Conservation (phyloP, 108 stramenopile species). For the Pseudonitzschia multistriata region DNA sequence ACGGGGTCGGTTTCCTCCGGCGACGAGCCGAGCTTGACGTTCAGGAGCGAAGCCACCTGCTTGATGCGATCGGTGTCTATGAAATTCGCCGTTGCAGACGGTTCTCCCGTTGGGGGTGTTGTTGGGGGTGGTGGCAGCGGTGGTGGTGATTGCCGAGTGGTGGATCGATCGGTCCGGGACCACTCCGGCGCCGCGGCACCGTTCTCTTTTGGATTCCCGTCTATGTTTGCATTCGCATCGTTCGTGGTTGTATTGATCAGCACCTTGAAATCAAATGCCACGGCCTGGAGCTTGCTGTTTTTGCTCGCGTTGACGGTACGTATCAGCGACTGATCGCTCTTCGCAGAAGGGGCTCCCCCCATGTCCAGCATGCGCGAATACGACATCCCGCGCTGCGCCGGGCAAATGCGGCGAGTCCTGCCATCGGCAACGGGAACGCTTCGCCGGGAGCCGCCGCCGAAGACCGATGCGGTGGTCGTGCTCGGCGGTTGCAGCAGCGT, state of each 20-base stretch:
- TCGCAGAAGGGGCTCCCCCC: conserved; percentile 59
- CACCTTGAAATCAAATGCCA: conserved; percentile 80
- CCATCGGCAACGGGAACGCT: no score
- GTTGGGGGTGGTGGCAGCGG: not conserved
- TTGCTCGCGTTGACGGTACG: conserved; percentile 63
- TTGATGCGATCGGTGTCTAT: conserved; percentile 34
- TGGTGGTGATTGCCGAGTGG: not conserved
- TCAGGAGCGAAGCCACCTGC: conserved; percentile 57
- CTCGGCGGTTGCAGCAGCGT: not conserved
- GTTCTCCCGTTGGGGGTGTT: not conserved
- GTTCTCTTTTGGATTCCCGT: conserved; percentile 11
- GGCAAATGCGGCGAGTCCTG: not conserved
- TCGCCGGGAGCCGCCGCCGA: no score
- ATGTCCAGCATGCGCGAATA: conserved; percentile 69
- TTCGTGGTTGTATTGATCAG: conserved; percentile 50
- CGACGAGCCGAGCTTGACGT: conserved; percentile 42
- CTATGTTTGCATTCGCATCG: conserved; percentile 43
- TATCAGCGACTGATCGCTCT: conserved; percentile 22
- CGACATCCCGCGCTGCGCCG: not conserved
- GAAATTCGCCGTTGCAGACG: conserved; percentile 17
- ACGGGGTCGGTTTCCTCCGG: not conserved
- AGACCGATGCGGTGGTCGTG: not conserved
- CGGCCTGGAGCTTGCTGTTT: conserved; percentile 75
- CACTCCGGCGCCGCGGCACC: not conserved
- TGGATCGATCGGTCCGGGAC: not conserved